Evolutionary conservation across 2,329 filamentous ascomycete species (phyloP).

Genomic region (Escovopsis sp.): DNA sequence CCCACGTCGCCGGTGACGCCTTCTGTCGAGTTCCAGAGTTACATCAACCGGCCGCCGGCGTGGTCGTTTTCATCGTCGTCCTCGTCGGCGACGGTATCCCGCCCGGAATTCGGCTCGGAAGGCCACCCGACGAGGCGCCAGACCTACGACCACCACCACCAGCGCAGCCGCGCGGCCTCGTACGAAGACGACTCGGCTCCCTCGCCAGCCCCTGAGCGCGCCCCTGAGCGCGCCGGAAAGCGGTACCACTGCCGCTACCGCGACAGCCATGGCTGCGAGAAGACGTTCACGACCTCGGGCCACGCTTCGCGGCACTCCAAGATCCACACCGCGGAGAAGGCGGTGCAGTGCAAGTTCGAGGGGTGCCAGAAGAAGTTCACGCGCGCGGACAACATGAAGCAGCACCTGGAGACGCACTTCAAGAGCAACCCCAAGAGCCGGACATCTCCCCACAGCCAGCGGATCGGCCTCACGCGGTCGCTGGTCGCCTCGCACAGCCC

Average conservation of each 20-base stretch:
- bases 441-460: constrained; percentile 20
- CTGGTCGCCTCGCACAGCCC: no score
- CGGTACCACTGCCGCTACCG: constrained; percentile 61
- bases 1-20: constrained; percentile 41
- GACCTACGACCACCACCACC: constrained; percentile 24
- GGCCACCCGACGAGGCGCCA: constrained; percentile 23
- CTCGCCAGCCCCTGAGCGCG: constrained; percentile 27
- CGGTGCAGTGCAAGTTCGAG: constrained; percentile 48
- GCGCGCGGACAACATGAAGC: constrained; percentile 76
- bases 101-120: constrained; percentile 18
- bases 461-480: constrained; percentile 1
- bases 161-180: constrained; percentile 30
- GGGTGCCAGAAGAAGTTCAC: constrained; percentile 71
- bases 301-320: constrained; percentile 76
- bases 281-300: constrained; percentile 72
- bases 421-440: constrained; percentile 37
- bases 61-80: no score
- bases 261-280: constrained; percentile 55
- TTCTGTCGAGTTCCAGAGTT: constrained; percentile 24
- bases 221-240: constrained; percentile 39
- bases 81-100: background rate
- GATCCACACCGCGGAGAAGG: constrained; percentile 71
- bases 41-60: constrained; percentile 9
- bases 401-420: constrained; percentile 64
- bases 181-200: constrained; percentile 35